Percentiles rank a stretch among this genome's conserved stretches.
phyloP scores from a whole-genome alignment of 1,284 basidiomycete species.

The Ceratobasidium sp. region DNA sequence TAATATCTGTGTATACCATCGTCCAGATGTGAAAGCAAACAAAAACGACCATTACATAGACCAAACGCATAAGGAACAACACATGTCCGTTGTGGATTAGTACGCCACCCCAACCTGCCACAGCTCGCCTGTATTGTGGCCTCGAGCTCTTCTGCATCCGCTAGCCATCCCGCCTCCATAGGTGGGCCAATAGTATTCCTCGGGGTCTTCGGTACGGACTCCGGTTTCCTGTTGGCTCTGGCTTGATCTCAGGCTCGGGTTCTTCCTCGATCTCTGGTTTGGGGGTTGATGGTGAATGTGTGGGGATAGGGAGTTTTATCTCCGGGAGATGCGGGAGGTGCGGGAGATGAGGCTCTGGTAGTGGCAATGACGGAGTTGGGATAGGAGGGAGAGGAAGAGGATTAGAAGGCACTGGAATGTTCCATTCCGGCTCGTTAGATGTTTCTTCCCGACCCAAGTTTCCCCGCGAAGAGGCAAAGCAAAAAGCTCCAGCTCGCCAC shows the following conservation, averaged over 20 bases:
- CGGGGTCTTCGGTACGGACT: background rate
- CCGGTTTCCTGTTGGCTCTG: background rate
- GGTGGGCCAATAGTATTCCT: background rate
- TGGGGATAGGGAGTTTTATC: background rate
- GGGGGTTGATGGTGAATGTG: background rate
- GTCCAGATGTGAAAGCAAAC: slow-evolving; percentile 11
- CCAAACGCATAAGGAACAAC: background rate
- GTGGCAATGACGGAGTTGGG: background rate
- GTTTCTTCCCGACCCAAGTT: slow-evolving; percentile 26
- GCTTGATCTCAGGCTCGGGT: too few relatives aligned
- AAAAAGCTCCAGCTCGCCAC: slow-evolving; percentile 28
- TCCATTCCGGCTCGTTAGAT: slow-evolving; percentile 27
- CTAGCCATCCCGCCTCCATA: background rate
- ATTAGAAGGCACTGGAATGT: background rate
- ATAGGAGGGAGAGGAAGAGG: slow-evolving; percentile 5
- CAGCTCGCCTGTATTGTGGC: slow-evolving; percentile 1
- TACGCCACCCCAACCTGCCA: slow-evolving; percentile 36
- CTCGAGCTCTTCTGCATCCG: background rate
- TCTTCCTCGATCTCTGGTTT: background rate
- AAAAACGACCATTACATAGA: slow-evolving; percentile 2
- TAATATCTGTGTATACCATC: background rate
- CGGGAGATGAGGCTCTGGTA: background rate
- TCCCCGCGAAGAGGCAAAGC: slow-evolving; percentile 26
- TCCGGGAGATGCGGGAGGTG: slow-evolving; percentile 6
- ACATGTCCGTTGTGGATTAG: background rate